These are phyloP conservation scores for Aegle marmelos DNA, from an alignment of 345 rosid species.

Conservation along the genomic window DNA sequence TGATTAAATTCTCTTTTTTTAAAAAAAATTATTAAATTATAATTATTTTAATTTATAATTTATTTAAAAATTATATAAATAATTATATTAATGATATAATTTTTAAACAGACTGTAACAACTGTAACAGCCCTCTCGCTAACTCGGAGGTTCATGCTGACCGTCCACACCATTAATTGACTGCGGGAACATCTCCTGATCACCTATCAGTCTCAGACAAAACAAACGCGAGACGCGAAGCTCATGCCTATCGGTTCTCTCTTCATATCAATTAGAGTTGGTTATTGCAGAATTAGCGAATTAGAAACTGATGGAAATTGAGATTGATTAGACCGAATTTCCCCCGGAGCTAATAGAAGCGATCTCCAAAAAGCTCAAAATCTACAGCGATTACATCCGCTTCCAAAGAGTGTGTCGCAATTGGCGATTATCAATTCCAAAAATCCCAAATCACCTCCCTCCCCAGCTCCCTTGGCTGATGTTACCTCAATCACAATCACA, in stretches of 20 bases:
- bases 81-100: too few relatives aligned
- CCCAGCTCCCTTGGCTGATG: constrained; percentile 65
- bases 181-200: neutral
- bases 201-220: too few relatives aligned
- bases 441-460: constrained; percentile 43
- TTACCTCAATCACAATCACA: constrained; percentile 32
- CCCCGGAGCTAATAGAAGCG: constrained; percentile 36
- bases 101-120: too few relatives aligned
- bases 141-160: neutral
- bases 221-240: too few relatives aligned
- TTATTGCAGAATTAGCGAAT: neutral
- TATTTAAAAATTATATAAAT: too few relatives aligned
- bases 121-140: too few relatives aligned
- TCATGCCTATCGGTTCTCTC: neutral
- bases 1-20: too few relatives aligned
- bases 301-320: constrained; percentile 17
- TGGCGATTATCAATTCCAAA: constrained; percentile 39
- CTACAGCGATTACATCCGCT: constrained; percentile 48
- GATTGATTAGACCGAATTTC: constrained; percentile 51
- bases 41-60: too few relatives aligned
- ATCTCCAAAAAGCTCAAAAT: constrained; percentile 30
- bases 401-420: constrained; percentile 38
- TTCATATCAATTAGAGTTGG: neutral
- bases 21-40: too few relatives aligned
- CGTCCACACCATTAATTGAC: neutral